These are phyloP conservation scores for Iris macrosiphon DNA, from an alignment of 106 monocot genomes.

Conservation along the genomic window DNA sequence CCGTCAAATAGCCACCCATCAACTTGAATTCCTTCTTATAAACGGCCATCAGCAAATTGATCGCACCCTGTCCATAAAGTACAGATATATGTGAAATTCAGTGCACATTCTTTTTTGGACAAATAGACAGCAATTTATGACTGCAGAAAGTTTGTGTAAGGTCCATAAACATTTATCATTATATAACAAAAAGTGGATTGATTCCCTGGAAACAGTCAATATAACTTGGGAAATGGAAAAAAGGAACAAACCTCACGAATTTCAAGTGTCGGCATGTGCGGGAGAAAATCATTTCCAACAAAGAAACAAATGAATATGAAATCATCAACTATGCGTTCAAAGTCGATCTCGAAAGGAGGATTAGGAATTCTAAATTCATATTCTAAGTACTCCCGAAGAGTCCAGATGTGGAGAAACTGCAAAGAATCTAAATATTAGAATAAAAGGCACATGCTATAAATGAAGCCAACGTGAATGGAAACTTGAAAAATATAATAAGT, in stretches of 20 bases:
- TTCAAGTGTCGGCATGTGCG: conserved; percentile 97
- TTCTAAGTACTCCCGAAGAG: conserved; percentile 85
- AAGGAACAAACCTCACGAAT: conserved; percentile 81
- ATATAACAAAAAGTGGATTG: no score
- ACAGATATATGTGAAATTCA: no score
- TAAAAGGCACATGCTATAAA: background rate
- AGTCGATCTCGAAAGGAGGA: conserved; percentile 72
- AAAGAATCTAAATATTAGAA: conserved; percentile 9
- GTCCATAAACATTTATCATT: no score
- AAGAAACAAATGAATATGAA: conserved; percentile 97
- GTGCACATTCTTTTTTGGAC: no score
- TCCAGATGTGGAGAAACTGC: conserved; percentile 99
- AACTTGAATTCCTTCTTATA: conserved; percentile 80
- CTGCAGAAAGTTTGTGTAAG: no score
- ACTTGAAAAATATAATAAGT: no score
- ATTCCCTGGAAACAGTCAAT: no score
- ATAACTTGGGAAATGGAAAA: no score
- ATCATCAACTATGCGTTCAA: conserved; percentile 96
- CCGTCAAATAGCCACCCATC: conserved; percentile 90
- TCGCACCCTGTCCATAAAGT: conserved; percentile 61
- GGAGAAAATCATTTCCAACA: conserved; percentile 99
- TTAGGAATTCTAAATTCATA: conserved; percentile 88
- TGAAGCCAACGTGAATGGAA: background rate
- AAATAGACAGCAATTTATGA: no score
- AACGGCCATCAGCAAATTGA: conserved; percentile 84